Evolutionary conservation across 257 asterid species (phyloP).

Genomic region (Lycium ferocissimum): DNA sequence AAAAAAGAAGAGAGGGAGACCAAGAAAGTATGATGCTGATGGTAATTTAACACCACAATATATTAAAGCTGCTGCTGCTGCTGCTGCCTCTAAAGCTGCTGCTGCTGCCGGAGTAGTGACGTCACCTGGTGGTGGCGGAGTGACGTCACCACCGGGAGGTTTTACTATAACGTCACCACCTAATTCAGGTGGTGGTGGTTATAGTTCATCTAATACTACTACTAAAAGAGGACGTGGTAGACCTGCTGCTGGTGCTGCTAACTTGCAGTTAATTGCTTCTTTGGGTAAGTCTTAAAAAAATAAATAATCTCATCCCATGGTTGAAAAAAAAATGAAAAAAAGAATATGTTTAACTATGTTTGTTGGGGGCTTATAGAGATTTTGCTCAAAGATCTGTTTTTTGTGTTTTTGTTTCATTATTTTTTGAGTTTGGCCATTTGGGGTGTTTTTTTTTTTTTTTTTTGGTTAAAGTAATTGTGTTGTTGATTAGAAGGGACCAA

Average conservation of each 20-base stretch:
- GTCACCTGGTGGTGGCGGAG: slow-evolving; percentile 32
- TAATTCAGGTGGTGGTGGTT: slow-evolving; percentile 46
- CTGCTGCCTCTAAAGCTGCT: slow-evolving; percentile 33
- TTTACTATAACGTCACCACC: slow-evolving; percentile 71
- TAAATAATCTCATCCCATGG: no score
- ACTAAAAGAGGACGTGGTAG: slow-evolving; percentile 71
- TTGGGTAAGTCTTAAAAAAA: slow-evolving; percentile 51
- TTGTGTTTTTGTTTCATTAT: no score
- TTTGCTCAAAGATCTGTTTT: no score
- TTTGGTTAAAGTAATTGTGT: no score
- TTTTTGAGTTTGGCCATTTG: no score
- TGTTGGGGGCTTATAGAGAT: no score
- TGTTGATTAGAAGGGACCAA: no score
- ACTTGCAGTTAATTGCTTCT: slow-evolving; percentile 68
- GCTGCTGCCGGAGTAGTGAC: slow-evolving; percentile 30
- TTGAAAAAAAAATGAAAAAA: no score
- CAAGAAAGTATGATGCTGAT: slow-evolving; percentile 81
- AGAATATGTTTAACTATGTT: no score
- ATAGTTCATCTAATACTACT: slow-evolving; percentile 37
- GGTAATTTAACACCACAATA: slow-evolving; percentile 75
- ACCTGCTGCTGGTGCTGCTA: slow-evolving; percentile 48
- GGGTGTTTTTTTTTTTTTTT: no score
- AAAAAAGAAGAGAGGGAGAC: slow-evolving; percentile 89
- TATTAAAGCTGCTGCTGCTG: slow-evolving; percentile 40
- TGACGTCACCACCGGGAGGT: slow-evolving; percentile 47